phyloP scores from a whole-genome alignment of 345 rosid genomes.

The Moringa oleifera region DNA sequence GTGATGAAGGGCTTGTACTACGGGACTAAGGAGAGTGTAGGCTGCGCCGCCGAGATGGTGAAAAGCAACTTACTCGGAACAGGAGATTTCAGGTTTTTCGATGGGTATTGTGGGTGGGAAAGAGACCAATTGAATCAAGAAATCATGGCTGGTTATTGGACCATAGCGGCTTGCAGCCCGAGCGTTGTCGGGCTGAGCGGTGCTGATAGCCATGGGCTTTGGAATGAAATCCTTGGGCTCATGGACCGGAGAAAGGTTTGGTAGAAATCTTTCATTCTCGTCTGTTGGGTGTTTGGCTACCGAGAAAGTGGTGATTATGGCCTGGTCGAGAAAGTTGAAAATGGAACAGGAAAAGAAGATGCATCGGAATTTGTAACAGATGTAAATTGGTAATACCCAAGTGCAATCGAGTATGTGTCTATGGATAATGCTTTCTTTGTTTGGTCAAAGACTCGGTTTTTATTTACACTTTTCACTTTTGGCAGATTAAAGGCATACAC shows the following conservation, averaged over 20 bases:
- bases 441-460: no score
- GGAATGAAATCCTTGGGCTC: slow-evolving; percentile 74
- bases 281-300: no score
- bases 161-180: slow-evolving; percentile 75
- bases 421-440: no score
- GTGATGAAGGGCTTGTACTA: slow-evolving; percentile 75
- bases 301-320: no score
- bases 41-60: slow-evolving; percentile 80
- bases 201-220: slow-evolving; percentile 44
- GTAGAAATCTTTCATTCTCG: slow-evolving; percentile 10
- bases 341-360: no score
- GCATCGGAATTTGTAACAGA: no score
- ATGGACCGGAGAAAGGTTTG: slow-evolving; percentile 56
- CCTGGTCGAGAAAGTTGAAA: no score
- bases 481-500: no score
- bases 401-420: no score
- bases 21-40: slow-evolving; percentile 73
- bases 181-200: slow-evolving; percentile 52
- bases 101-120: slow-evolving; percentile 86
- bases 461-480: no score
- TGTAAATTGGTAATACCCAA: no score
- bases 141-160: slow-evolving; percentile 79
- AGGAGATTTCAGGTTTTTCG: slow-evolving; percentile 79
- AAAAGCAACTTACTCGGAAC: slow-evolving; percentile 59
- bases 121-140: slow-evolving; percentile 73